These are phyloP conservation scores for Solanum tarapatanum DNA, from an alignment of 257 asterid genomes.

Conservation along the genomic window DNA sequence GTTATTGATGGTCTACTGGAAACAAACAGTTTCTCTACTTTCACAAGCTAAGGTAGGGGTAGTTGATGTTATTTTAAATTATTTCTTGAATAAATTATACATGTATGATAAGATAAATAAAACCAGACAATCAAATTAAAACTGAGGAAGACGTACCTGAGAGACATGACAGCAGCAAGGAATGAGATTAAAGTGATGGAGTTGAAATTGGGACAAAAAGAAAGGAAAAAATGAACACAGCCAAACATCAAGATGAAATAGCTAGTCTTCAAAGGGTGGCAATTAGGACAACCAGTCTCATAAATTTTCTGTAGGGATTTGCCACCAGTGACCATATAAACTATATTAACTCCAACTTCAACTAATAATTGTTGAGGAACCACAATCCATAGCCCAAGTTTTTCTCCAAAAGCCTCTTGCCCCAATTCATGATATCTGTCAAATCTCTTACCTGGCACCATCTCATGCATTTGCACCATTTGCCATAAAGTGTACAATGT, in stretches of 20 bases:
- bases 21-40: neutral
- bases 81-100: neutral
- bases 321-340: constrained; percentile 54
- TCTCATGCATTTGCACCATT: constrained; percentile 61
- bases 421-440: constrained; percentile 55
- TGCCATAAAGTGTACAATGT: constrained; percentile 54
- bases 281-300: constrained; percentile 5
- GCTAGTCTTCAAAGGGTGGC: constrained; percentile 14
- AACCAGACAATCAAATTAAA: neutral
- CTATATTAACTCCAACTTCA: constrained; percentile 39
- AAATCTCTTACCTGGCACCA: constrained; percentile 32
- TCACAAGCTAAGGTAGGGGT: neutral
- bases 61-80: too few relatives aligned
- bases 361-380: constrained; percentile 48
- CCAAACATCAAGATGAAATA: constrained; percentile 34
- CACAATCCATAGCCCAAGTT: constrained; percentile 38
- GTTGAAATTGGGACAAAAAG: constrained; percentile 40
- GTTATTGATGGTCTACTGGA: neutral
- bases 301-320: constrained; percentile 33
- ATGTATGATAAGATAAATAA: too few relatives aligned
- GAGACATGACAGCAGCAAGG: constrained; percentile 51
- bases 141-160: constrained; percentile 6
- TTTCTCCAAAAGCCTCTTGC: constrained; percentile 42
- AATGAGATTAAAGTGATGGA: constrained; percentile 26
- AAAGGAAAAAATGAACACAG: constrained; percentile 31